Evolutionary conservation across 2,329 filamentous ascomycete species (phyloP), one percentile per base, ranked within the genome.

Genomic region (Neobulgaria alba): DNA sequence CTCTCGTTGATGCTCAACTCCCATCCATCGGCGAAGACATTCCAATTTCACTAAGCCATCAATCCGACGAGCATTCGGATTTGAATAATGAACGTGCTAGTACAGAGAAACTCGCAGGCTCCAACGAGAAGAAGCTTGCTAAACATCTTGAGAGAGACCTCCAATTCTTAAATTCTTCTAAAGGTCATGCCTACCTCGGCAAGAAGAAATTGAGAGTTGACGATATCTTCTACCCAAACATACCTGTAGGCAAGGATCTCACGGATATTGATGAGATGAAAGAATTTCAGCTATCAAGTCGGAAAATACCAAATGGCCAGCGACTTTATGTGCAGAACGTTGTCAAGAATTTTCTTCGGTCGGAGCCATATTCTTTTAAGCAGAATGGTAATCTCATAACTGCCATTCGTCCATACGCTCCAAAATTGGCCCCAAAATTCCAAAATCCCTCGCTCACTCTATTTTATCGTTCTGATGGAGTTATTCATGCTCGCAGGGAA

Each of bases 301-400:
- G 55, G 10, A 39, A 42, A 2, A 52, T 69, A 1, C 64, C 68
- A 2, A 56, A 58, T 4, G 72, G 70, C 0, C 66, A 63, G 21
- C 63, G 67, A 31, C 50, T 65, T 2, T 71, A 67, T 39, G 64
- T 70, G 2, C 52, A 67, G 39, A 57, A 50, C 4, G 51, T 58
- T 0, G 63, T 74, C 48, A 67, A 61, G 45, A 59, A 58, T 18
- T 59, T 67, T 19, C 53, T 75, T 5, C 57, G 51, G 3, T 38
- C 49, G 2, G 41, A 47, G 15, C 48, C 21, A 10, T 23, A 43
- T 33, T 15, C 15, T 5, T 46, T 57, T 20, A 17, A 37, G 9
- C 49, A 51, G n/a, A 38, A 50, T 33, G 41, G 41, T 10, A 36
- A 51, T 21, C 2, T 32, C 2, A 54, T 45, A 31, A 36, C 46